phyloP scores from a whole-genome alignment of 805 yeast genomes.

The Scheffersomyces stipitis region DNA sequence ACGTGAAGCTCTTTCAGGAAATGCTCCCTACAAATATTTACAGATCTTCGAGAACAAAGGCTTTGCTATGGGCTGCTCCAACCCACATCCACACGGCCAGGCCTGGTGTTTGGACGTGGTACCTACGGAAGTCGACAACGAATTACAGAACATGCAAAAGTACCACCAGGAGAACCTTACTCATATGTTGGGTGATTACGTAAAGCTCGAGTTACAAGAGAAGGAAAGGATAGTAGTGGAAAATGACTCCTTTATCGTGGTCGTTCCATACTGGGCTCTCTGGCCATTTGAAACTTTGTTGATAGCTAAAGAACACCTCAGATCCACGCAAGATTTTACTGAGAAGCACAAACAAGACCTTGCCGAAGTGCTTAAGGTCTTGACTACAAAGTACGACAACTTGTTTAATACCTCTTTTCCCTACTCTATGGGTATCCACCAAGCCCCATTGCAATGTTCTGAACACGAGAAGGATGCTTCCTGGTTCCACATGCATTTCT shows the following conservation, averaged over 20 bases:
- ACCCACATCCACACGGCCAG: slow-evolving; percentile 82
- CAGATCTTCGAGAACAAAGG: slow-evolving; percentile 81
- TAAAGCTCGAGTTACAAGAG: slow-evolving; percentile 51
- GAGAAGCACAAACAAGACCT: slow-evolving; percentile 51
- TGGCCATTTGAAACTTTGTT: slow-evolving; percentile 80
- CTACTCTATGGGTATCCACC: slow-evolving; percentile 81
- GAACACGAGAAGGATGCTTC: slow-evolving; percentile 41
- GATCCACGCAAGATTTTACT: slow-evolving; percentile 48
- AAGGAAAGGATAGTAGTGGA: slow-evolving; percentile 53
- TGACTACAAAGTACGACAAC: slow-evolving; percentile 70
- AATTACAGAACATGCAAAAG: slow-evolving; percentile 49
- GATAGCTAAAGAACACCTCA: slow-evolving; percentile 54
- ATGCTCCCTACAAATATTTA: slow-evolving; percentile 53
- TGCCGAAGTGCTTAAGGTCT: slow-evolving; percentile 50
- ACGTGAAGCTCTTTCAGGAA: slow-evolving; percentile 30
- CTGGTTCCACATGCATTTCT: slow-evolving; percentile 72
- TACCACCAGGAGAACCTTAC: slow-evolving; percentile 42
- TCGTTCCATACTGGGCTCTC: slow-evolving; percentile 80
- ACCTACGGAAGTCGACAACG: slow-evolving; percentile 67
- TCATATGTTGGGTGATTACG: slow-evolving; percentile 65
- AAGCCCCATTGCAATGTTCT: slow-evolving; percentile 57
- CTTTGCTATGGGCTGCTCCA: slow-evolving; percentile 78
- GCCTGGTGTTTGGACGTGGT: slow-evolving; percentile 70
- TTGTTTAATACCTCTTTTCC: slow-evolving; percentile 70
- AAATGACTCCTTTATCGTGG: slow-evolving; percentile 63